These are phyloP conservation scores for Lecanoromycetidae sp. DNA, from an alignment of 2,329 filamentous ascomycete species.

Conservation along the genomic window DNA sequence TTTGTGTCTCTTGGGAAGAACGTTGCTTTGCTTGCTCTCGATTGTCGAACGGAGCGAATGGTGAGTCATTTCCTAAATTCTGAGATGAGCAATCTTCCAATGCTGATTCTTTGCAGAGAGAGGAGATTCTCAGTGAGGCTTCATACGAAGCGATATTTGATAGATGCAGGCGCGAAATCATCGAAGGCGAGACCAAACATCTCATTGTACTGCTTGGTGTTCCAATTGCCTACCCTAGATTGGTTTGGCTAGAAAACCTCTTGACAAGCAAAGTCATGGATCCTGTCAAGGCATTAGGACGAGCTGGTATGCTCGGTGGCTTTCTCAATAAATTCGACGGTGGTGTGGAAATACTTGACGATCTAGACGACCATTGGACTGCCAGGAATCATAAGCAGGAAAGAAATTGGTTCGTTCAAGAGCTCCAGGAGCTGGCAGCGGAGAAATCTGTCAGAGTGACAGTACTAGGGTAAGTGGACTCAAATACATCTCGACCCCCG, in stretches of 20 bases:
- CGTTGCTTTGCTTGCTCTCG: conserved; percentile 72
- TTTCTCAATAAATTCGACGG: conserved; percentile 85
- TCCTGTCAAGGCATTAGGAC: conserved; percentile 77
- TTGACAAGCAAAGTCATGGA: conserved; percentile 77
- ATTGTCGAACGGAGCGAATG: conserved; percentile 83
- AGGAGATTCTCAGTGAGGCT: conserved; percentile 66
- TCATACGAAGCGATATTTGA: conserved; percentile 83
- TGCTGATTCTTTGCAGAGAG: conserved; percentile 36
- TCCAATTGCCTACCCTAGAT: conserved; percentile 66
- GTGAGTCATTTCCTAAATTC: conserved; percentile 23
- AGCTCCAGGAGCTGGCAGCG: conserved; percentile 83
- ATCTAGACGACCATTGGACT: conserved; percentile 95
- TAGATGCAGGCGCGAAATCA: conserved; percentile 67
- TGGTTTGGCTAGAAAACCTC: conserved; percentile 55
- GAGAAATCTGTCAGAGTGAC: conserved; percentile 87
- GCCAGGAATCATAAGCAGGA: conserved; percentile 89
- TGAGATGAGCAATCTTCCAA: background rate
- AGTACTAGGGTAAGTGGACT: conserved; percentile 53
- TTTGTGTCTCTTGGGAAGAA: conserved; percentile 73
- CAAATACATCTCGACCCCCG: background rate
- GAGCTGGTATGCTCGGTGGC: conserved; percentile 64
- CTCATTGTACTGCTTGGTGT: conserved; percentile 78
- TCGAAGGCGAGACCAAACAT: conserved; percentile 76
- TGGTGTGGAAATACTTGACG: conserved; percentile 80
- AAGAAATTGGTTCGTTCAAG: conserved; percentile 72